Conservation (phyloP, 306 rosid genomes). For the Gillenia trifoliata region DNA sequence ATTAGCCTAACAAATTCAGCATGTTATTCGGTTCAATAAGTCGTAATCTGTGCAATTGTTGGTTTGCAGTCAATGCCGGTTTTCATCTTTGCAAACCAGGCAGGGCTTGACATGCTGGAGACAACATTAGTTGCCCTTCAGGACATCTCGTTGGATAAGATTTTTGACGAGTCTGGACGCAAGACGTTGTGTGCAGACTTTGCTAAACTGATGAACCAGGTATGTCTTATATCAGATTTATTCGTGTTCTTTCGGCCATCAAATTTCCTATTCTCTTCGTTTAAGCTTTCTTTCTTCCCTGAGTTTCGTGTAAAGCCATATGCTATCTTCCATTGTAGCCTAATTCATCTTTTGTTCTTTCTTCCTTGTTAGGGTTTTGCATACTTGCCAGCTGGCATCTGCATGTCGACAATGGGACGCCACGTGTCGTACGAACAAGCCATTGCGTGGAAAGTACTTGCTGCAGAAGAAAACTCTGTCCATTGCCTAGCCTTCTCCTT, state of each 20-base stretch:
- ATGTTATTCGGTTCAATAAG: not conserved
- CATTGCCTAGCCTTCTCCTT: slow-evolving; percentile 94
- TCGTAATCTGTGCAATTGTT: not conserved
- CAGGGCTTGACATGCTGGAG: slow-evolving; percentile 97
- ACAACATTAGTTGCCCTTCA: slow-evolving; percentile 87
- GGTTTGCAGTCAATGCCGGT: slow-evolving; percentile 65
- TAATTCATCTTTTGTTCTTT: not conserved
- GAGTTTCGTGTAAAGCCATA: not conserved
- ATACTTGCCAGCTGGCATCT: slow-evolving; percentile 78
- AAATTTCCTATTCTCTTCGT: too few species aligned
- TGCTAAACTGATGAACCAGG: slow-evolving; percentile 92
- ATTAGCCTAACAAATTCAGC: not conserved
- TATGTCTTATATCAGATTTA: slow-evolving; percentile 1
- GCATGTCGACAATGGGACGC: slow-evolving; percentile 93
- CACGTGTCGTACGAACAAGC: slow-evolving; percentile 86
- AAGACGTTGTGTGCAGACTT: slow-evolving; percentile 69
- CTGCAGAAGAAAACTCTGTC: slow-evolving; percentile 60
- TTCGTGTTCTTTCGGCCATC: not conserved
- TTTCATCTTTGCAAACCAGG: slow-evolving; percentile 86
- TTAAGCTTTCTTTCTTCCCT: too few species aligned
- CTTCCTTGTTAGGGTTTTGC: slow-evolving; percentile 59
- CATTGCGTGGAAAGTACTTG: slow-evolving; percentile 87
- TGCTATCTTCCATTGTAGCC: not conserved
- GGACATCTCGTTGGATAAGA: slow-evolving; percentile 90
- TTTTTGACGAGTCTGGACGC: slow-evolving; percentile 83